Evolutionary conservation across 768 basidiomycete species (phyloP), one percentile per base, ranked within the genome.

Genomic region (Podaxis rugospora): DNA sequence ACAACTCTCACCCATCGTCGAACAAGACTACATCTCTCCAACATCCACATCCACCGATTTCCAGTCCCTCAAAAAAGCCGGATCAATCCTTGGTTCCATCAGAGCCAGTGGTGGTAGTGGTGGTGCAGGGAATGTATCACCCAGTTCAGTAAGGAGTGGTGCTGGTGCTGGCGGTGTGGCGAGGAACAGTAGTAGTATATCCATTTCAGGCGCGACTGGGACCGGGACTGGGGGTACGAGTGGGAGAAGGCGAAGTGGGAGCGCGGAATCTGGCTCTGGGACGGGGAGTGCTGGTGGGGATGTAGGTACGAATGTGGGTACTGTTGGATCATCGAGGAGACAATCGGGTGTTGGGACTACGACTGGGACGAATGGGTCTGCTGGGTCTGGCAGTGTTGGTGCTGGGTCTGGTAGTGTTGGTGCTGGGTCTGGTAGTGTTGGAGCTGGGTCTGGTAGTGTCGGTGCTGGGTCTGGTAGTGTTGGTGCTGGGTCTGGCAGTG

Each of bases 1-100:
- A 68, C 86, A 80, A 49, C 78, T 89, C 39, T 87, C 87, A 1
- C 87, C 88, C 0, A 88, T 89, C 42, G 78, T 78, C 7, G 88
- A 89, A 71, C 81, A 81, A 64, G 84, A 87, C 57, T 87, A 87
- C 66, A 67, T 84, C 57, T 84, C 85, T 5, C 84, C 84, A 11
- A 57, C 49, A n/a, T 60, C 59, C 18, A 58, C 55, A 6, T 62
- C 56, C 13, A 40, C 47, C n/a, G 42, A 52, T 7, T 51, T 21
- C 32, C 68, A 68, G 46, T 66, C 66, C 21, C 54, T 66, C 50
- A 59, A 66, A 46, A 64, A 62, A 44, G 62, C 65, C 6, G 53
- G 55, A 52, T 54, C 51, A 25, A 62, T 51, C 11, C 61, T 62
- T 37, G 58, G 54, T 18, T 63, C 59, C 13, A 44, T 50, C 50